Conservation (phyloP, 257 asterid genomes). For the Voacanga thouarsii region DNA sequence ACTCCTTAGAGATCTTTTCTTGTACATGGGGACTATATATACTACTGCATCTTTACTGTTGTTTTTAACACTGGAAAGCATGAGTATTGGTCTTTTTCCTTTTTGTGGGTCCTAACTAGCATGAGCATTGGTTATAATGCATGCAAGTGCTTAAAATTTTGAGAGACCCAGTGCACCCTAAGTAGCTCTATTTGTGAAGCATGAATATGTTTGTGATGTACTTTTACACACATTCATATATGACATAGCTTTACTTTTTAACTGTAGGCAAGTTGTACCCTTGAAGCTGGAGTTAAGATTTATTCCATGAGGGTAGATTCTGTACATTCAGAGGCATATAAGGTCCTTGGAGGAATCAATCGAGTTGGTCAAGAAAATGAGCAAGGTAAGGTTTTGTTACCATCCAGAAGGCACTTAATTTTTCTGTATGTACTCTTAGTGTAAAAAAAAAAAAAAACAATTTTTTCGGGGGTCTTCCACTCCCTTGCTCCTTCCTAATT, state of each 20-base stretch:
- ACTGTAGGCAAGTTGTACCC: slow-evolving; percentile 93
- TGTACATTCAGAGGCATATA: slow-evolving; percentile 91
- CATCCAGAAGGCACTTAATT: background rate
- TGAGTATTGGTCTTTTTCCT: background rate
- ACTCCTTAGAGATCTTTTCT: background rate
- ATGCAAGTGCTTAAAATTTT: background rate
- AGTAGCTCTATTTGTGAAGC: background rate
- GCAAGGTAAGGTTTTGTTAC: slow-evolving; percentile 46
- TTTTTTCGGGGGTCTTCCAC: no score
- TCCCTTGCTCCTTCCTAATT: background rate
- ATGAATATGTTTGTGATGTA: background rate
- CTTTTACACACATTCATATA: background rate
- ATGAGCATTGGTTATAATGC: background rate
- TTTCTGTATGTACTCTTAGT: background rate
- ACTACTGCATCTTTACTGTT: background rate
- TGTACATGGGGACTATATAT: background rate
- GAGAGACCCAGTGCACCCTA: background rate
- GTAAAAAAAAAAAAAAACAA: no score
- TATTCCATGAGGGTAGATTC: slow-evolving; percentile 98
- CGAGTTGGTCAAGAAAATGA: slow-evolving; percentile 86
- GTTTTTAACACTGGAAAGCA: background rate
- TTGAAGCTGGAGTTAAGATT: slow-evolving; percentile 98
- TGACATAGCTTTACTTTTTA: background rate
- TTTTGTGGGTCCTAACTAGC: no score
- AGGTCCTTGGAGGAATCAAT: slow-evolving; percentile 96